Percentiles rank a stretch among this genome's conserved stretches.
phyloP scores from a whole-genome alignment of 306 rosid genomes.

The Lathyrus aphaca region DNA sequence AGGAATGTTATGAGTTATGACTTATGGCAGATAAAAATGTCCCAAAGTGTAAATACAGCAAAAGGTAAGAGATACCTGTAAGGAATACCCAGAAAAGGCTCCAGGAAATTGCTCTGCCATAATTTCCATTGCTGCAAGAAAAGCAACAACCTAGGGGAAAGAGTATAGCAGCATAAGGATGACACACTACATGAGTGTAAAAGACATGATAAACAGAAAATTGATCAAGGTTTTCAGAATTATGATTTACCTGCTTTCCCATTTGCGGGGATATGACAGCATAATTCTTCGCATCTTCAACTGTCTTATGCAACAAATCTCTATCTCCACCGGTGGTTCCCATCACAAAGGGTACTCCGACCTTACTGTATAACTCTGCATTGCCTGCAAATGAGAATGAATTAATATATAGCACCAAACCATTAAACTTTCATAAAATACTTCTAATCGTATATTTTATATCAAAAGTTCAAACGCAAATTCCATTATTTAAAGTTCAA shows the following conservation, averaged over 20 bases:
- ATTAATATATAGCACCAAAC: neutral
- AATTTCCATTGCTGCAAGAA: conserved; percentile 97
- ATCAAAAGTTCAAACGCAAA: conserved; percentile 12
- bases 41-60: conserved; percentile 16
- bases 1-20: neutral
- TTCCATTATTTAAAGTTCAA: conserved; percentile 11
- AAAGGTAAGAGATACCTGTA: conserved; percentile 58
- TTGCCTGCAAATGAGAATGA: conserved; percentile 56
- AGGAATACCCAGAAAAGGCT: conserved; percentile 89
- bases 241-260: conserved; percentile 78
- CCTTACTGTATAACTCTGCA: conserved; percentile 77
- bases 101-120: conserved; percentile 97
- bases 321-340: conserved; percentile 97
- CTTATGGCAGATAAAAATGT: neutral
- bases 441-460: conserved; percentile 2
- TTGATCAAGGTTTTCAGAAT: conserved; percentile 24
- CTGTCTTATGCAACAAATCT: conserved; percentile 66
- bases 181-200: conserved; percentile 18
- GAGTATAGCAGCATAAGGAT: conserved; percentile 39
- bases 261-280: conserved; percentile 96
- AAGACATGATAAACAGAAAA: conserved; percentile 9
- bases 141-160: conserved; percentile 77
- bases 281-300: conserved; percentile 65
- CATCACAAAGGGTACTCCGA: conserved; percentile 95
- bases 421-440: conserved; percentile 22